Evolutionary conservation across 768 basidiomycete species (phyloP), one percentile per base, ranked within the genome.

Genomic region (Calocybe indica): DNA sequence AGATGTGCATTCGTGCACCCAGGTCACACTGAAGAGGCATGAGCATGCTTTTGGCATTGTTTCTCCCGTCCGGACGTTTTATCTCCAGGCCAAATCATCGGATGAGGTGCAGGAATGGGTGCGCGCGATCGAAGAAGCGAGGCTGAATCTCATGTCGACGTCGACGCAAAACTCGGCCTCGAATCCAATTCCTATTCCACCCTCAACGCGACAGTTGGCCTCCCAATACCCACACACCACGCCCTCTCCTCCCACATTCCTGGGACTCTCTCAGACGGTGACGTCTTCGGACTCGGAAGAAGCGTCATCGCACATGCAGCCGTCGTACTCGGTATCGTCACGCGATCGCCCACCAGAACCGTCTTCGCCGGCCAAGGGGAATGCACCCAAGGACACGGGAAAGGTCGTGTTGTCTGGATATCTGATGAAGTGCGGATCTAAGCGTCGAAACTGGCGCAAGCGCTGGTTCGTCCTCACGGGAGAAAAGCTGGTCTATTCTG

Each of bases 401-500:
- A 94, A 93, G 69, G 72, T 83, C 35, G 84, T 99, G 35, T 62
- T 95, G 4, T 82, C 83, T 13, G 92, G 93, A 1, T 99, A 98
- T 64, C 72, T 99, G 52, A 92, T 94, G 88, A 98, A 98, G 61
- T 93, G 92, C 64, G 93, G 92, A 28, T 85, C 85, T 38, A 92
- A 94, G 55, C 80, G 95, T 59, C 85, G 88, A 57, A 90, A 82
- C 55, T 99, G 96, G 96, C 78, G 92, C 48, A 98, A 99, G 67
- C 72, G 96, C 29, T 98, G 94, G 95, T 98, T 99, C 58, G 83
- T 90, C 34, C 71, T 99, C n/a, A 92, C 85, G 35, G 83, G 83
- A 35, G 90, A 92, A 58, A 88, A 83, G 60, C 68, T 99, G 45
- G 69, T 91, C 33, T 99, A 99, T 69, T 85, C 83, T 7, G 82